Conservation (phyloP, 1,284 basidiomycete genomes). For the Heterobasidion irregulare region DNA sequence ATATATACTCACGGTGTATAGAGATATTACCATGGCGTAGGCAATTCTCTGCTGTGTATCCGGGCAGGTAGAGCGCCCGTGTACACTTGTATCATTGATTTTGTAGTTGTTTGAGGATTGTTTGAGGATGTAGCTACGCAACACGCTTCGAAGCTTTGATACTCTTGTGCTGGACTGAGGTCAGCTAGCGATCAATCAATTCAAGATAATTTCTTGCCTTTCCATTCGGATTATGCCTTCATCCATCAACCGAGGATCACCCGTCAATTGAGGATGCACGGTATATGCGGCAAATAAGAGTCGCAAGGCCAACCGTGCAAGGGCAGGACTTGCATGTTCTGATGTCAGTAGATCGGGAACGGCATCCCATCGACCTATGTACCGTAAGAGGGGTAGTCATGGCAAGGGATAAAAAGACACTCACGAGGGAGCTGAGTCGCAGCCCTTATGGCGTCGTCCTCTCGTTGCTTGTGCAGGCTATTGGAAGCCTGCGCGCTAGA, state of each 20-base stretch:
- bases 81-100: neutral
- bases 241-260: neutral
- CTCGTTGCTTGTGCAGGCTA: conserved; percentile 29
- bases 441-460: conserved; percentile 44
- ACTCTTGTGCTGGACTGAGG: neutral
- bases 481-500: conserved; percentile 15
- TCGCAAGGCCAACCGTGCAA: conserved; percentile 44
- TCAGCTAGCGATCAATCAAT: too few relatives aligned
- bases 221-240: too few relatives aligned
- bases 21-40: conserved; percentile 42
- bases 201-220: too few relatives aligned
- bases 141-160: neutral
- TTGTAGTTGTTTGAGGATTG: neutral
- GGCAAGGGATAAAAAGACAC: conserved; percentile 5
- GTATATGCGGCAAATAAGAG: conserved; percentile 49
- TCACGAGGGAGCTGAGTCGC: conserved; percentile 60
- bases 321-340: conserved; percentile 43
- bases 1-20: conserved; percentile 40
- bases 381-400: neutral
- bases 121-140: neutral
- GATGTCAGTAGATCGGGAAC: conserved; percentile 38
- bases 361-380: conserved; percentile 41
- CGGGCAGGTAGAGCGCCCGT: neutral
- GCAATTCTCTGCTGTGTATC: conserved; percentile 17
- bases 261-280: conserved; percentile 32